A percentile compares a stretch with the other conserved stretches of the same genome.
Evolutionary conservation across 345 rosid genomes (phyloP).

Genomic region (Gossypium longicalyx): DNA sequence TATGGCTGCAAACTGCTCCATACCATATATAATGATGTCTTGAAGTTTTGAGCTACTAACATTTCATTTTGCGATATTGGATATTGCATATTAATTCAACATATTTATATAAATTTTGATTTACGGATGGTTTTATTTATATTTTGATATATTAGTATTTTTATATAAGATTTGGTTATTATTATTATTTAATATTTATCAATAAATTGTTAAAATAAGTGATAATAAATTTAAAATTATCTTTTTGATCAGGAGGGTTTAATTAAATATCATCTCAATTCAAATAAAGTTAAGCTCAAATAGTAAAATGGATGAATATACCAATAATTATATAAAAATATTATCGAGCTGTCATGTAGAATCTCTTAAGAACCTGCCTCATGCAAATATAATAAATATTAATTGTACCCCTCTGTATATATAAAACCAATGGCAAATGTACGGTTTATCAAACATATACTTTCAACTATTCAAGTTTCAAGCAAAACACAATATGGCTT

Average conservation of each 20-base stretch:
- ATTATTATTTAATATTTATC: too few relatives aligned
- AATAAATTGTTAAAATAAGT: too few relatives aligned
- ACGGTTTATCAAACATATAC: not conserved
- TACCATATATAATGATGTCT: not conserved
- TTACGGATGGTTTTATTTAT: too few relatives aligned
- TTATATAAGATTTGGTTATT: too few relatives aligned
- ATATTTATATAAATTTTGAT: too few relatives aligned
- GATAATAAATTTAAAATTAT: too few relatives aligned
- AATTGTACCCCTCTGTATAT: not conserved
- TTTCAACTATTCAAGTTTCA: not conserved
- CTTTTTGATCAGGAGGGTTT: too few relatives aligned
- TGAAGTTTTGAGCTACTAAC: constrained; percentile 1
- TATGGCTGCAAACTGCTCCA: not conserved
- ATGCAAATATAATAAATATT: constrained; percentile 13
- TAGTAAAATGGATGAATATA: too few relatives aligned
- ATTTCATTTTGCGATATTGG: not conserved
- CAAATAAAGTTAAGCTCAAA: fast-evolving
- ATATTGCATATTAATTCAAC: constrained; percentile 4
- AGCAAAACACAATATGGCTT: constrained; percentile 19
- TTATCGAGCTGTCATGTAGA: constrained; percentile 10
- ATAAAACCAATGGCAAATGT: constrained; percentile 3
- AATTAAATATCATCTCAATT: too few relatives aligned
- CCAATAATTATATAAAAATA: too few relatives aligned
- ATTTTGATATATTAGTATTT: too few relatives aligned
- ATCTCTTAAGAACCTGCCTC: constrained; percentile 24